Percentiles rank a stretch among this genome's conserved stretches.
Conservation (phyloP, 75 land plant genomes). For the Cupressus sempervirens region DNA sequence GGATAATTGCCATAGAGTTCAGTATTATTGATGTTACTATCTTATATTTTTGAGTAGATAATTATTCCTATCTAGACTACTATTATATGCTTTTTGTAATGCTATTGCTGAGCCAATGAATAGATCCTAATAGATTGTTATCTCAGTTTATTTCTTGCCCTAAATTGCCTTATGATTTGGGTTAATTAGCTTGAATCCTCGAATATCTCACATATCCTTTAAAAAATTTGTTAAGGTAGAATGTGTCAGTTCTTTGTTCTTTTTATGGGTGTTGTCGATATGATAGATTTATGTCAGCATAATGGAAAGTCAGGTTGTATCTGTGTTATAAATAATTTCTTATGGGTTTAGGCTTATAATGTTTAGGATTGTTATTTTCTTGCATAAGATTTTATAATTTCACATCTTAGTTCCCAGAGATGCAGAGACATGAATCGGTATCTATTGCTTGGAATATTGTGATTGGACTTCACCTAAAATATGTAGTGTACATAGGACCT, state of each 20-base stretch:
- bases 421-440: not conserved
- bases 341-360: not conserved
- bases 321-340: not conserved
- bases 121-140: not conserved
- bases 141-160: not conserved
- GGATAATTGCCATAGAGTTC: not conserved
- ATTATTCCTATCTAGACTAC: not conserved
- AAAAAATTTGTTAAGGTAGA: not conserved
- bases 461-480: not conserved
- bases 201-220: not conserved
- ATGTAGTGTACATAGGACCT: not conserved
- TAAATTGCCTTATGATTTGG: not conserved
- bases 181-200: not conserved
- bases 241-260: not conserved
- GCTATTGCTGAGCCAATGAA: not conserved
- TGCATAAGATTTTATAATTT: not conserved
- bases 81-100: not conserved
- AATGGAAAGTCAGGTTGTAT: not conserved
- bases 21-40: not conserved
- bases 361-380: not conserved
- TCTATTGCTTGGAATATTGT: not conserved
- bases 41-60: not conserved
- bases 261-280: not conserved
- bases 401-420: not conserved
- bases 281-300: not conserved